Conservation (phyloP, 2,329 filamentous ascomycete genomes). For the Ceratocystiopsis minuta region DNA sequence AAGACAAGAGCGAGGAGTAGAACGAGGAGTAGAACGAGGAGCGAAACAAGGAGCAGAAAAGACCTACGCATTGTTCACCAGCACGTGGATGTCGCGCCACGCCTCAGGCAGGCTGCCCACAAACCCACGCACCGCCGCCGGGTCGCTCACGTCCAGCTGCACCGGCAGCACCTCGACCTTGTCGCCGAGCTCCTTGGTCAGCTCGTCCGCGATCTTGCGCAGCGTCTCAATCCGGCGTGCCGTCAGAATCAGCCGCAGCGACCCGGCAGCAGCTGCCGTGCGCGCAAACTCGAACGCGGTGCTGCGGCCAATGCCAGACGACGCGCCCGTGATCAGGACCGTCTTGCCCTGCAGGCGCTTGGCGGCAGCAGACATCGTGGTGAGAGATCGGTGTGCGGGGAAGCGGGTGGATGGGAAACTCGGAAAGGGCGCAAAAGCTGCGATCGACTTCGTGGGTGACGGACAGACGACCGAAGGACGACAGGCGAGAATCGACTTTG, state of each 20-base stretch:
- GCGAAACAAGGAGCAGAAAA: background rate
- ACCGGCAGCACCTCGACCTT: constrained; percentile 71
- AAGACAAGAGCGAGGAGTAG: background rate
- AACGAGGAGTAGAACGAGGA: background rate
- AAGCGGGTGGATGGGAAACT: too few species aligned
- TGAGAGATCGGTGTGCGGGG: background rate
- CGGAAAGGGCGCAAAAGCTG: too few species aligned
- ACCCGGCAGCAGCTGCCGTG: constrained; percentile 45
- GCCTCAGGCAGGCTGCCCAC: constrained; percentile 58
- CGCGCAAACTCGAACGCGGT: constrained; percentile 86
- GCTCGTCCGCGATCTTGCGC: constrained; percentile 57
- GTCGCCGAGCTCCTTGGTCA: constrained; percentile 61
- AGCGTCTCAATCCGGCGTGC: constrained; percentile 71
- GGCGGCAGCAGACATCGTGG: constrained; percentile 21
- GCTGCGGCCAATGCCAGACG: constrained; percentile 72
- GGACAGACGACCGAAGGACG: too few species aligned
- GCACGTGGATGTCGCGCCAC: constrained; percentile 67
- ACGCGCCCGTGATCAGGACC: constrained; percentile 78
- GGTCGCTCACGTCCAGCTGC: constrained; percentile 72
- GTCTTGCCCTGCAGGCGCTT: constrained; percentile 89
- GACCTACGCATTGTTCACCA: constrained; percentile 90
- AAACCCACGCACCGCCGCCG: constrained; percentile 55
- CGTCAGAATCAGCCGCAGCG: constrained; percentile 70
- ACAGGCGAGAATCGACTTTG: too few species aligned
- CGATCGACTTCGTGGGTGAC: too few species aligned